Conservation (phyloP, 1,284 basidiomycete species). For the Schizophyllum amplum region DNA sequence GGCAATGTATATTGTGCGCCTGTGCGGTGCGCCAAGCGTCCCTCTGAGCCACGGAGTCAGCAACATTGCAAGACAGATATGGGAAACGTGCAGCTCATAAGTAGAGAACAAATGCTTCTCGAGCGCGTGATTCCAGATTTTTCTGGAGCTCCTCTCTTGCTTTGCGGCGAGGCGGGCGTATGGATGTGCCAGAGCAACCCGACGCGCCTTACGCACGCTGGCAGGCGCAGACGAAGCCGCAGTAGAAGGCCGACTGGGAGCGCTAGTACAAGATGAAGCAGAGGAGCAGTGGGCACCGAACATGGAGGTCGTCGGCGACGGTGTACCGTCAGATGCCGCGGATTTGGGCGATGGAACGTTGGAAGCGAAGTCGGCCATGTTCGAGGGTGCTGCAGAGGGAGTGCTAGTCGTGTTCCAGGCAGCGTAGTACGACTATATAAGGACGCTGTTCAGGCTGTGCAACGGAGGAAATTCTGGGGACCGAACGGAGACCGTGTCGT, state of each 20-base stretch:
- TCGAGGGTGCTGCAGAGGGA: background rate
- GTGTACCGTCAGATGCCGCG: background rate
- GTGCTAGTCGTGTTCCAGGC: background rate
- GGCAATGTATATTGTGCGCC: constrained; percentile 51
- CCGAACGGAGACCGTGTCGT: background rate
- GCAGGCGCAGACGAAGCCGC: background rate
- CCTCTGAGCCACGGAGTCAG: constrained; percentile 30
- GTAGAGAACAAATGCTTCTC: constrained; percentile 63
- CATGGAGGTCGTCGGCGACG: background rate
- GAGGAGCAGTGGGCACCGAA: background rate
- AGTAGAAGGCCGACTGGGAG: background rate
- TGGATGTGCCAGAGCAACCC: constrained; percentile 44
- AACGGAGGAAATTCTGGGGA: background rate
- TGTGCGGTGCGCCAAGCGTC: constrained; percentile 53
- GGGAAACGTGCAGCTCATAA: constrained; percentile 48
- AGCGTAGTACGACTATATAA: background rate
- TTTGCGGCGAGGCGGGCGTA: constrained; percentile 46
- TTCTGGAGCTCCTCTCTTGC: constrained; percentile 58
- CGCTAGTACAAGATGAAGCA: background rate
- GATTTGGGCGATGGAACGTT: background rate
- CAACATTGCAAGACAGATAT: background rate
- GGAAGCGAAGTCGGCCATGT: background rate
- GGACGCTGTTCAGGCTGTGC: background rate
- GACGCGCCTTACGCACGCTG: background rate
- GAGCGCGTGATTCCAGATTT: constrained; percentile 66